Evolutionary conservation across 1,284 basidiomycete species (phyloP).

Genomic region (Phaffia rhodozyma): DNA sequence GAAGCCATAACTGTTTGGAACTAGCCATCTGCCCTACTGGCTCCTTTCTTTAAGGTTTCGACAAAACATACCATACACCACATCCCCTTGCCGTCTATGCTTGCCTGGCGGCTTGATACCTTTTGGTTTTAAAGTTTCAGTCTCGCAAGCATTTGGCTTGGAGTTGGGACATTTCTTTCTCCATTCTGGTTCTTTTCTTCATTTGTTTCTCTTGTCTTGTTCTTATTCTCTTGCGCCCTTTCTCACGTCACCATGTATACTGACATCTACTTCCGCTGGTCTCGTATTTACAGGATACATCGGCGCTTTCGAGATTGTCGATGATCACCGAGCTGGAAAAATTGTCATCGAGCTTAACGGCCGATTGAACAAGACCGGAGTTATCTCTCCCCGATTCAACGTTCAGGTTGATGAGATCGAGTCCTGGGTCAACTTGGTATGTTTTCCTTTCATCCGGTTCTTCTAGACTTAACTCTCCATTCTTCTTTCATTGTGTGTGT

Average conservation of each 20-base stretch:
- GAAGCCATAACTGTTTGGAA: conserved; percentile 38
- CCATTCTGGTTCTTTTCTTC: not conserved
- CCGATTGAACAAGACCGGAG: conserved; percentile 95
- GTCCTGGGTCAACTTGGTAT: conserved; percentile 59
- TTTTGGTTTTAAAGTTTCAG: not conserved
- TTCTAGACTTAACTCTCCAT: conserved; percentile 21
- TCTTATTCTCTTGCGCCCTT: conserved; percentile 4
- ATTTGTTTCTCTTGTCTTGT: not conserved
- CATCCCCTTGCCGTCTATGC: conserved; percentile 20
- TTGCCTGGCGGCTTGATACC: not conserved
- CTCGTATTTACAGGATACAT: conserved; percentile 69
- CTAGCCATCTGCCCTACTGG: conserved; percentile 29
- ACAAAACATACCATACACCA: conserved; percentile 25
- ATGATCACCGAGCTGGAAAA: conserved; percentile 98
- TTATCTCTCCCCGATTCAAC: conserved; percentile 98
- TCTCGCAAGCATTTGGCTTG: conserved; percentile 10
- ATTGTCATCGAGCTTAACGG: conserved; percentile 98
- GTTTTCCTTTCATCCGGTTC: conserved; percentile 70
- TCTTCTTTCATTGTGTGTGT: too few species aligned
- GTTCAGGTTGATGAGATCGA: conserved; percentile 87
- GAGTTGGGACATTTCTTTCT: not conserved
- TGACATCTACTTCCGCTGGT: conserved; percentile 13
- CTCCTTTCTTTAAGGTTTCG: conserved; percentile 39
- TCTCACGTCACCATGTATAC: not conserved
- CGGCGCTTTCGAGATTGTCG: conserved; percentile 97